Conservation (phyloP, 805 yeast genomes). For the Candida germanica region DNA sequence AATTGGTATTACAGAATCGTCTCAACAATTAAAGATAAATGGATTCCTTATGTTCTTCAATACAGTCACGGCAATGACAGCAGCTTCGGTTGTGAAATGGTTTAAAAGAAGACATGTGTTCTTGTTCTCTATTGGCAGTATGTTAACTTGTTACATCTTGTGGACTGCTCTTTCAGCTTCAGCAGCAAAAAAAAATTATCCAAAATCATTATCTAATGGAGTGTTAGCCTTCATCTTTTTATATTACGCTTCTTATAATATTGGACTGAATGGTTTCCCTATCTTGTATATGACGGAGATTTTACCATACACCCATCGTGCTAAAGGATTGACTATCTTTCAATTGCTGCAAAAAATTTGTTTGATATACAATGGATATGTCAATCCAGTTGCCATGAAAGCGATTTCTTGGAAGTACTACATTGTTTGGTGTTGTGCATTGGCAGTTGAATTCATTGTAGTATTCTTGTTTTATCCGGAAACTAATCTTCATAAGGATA, state of each 20-base stretch:
- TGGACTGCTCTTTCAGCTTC: constrained; percentile 24
- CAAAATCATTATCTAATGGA: constrained; percentile 12
- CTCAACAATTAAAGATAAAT: constrained; percentile 46
- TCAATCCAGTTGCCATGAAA: constrained; percentile 38
- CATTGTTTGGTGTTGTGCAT: constrained; percentile 33
- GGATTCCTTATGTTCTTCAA: constrained; percentile 49
- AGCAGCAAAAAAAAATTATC: constrained; percentile 16
- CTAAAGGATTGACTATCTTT: constrained; percentile 38
- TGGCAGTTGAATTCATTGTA: constrained; percentile 26
- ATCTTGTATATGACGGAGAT: constrained; percentile 44
- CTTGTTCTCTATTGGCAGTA: constrained; percentile 20
- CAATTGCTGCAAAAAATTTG: constrained; percentile 17
- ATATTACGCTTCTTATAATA: constrained; percentile 18
- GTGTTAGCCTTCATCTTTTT: constrained; percentile 24
- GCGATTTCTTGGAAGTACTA: constrained; percentile 43
- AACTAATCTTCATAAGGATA: constrained; percentile 30
- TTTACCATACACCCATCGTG: constrained; percentile 35
- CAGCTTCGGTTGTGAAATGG: constrained; percentile 13
- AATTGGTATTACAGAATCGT: constrained; percentile 48
- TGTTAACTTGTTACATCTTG: constrained; percentile 22
- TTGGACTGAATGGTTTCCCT: constrained; percentile 45
- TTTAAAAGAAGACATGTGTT: constrained; percentile 29
- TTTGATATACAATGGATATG: constrained; percentile 25
- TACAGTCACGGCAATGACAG: constrained; percentile 26
- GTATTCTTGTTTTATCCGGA: constrained; percentile 38